phyloP scores from a whole-genome alignment of 164 flowering plant genomes.

The Macadamia tetraphylla region DNA sequence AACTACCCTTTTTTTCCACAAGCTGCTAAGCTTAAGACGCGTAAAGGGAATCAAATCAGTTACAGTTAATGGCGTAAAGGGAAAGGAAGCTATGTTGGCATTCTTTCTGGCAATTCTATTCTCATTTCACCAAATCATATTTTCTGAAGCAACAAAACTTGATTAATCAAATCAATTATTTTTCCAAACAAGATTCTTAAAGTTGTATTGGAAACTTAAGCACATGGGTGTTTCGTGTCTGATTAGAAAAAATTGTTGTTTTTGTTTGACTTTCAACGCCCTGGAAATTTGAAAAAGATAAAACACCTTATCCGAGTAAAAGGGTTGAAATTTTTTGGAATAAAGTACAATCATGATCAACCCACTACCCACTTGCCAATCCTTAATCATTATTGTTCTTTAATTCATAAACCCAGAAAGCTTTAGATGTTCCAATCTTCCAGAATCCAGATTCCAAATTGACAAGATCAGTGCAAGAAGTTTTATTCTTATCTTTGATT shows the following conservation, averaged over 20 bases:
- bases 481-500: too few species aligned
- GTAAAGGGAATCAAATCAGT: conserved; percentile 4
- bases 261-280: not conserved
- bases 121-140: not conserved
- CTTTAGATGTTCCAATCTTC: not conserved
- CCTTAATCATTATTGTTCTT: too few species aligned
- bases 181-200: too few species aligned
- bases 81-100: conserved; percentile 6
- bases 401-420: not conserved
- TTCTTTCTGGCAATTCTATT: conserved; percentile 5
- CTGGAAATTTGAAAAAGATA: not conserved
- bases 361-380: not conserved
- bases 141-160: not conserved
- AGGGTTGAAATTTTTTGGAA: not conserved
- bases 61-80: conserved; percentile 10
- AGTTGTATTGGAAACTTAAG: too few species aligned
- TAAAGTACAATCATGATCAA: not conserved
- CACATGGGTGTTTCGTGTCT: not conserved
- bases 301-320: not conserved
- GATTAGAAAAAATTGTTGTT: not conserved
- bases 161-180: not conserved
- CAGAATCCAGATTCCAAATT: too few species aligned
- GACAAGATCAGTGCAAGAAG: too few species aligned
- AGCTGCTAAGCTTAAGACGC: not conserved
- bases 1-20: conserved; percentile 9